These are phyloP conservation scores for Claviceps spartinae DNA, from an alignment of 2,329 filamentous ascomycete genomes.

Conservation along the genomic window DNA sequence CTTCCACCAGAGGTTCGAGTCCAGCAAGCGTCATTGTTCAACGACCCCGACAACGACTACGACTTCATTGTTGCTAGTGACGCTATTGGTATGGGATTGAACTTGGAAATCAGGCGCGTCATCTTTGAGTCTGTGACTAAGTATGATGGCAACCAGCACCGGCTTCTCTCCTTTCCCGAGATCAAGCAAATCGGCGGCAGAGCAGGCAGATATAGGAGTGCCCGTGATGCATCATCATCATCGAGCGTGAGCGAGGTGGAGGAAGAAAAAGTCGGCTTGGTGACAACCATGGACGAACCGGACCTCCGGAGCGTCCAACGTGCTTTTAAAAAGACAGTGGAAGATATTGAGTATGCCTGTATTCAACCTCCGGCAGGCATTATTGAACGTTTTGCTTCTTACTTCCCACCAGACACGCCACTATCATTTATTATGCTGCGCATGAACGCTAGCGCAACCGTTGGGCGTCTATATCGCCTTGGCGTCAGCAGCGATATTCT, in stretches of 20 bases:
- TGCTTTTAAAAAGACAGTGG: constrained; percentile 50
- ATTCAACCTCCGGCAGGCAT: constrained; percentile 58
- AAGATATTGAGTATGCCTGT: constrained; percentile 56
- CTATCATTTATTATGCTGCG: constrained; percentile 72
- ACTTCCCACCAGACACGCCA: constrained; percentile 69
- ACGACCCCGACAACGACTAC: constrained; percentile 89
- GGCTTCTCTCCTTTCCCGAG: constrained; percentile 56
- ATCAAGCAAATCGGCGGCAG: constrained; percentile 92
- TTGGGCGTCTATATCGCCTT: constrained; percentile 56
- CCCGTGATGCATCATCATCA: constrained; percentile 18
- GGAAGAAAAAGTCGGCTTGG: constrained; percentile 47
- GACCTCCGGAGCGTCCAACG: constrained; percentile 51
- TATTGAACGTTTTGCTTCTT: constrained; percentile 63
- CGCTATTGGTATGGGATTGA: constrained; percentile 94
- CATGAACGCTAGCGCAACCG: constrained; percentile 52
- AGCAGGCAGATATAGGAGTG: constrained; percentile 73
- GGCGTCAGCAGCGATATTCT: constrained; percentile 44
- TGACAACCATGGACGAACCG: constrained; percentile 61
- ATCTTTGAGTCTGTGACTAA: constrained; percentile 73
- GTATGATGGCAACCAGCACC: constrained; percentile 45
- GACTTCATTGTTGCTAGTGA: constrained; percentile 90
- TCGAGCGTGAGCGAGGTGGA: constrained; percentile 11
- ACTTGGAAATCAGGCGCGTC: constrained; percentile 80
- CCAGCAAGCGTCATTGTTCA: constrained; percentile 84
- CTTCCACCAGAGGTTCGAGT: constrained; percentile 86